phyloP scores from a whole-genome alignment of 2,329 filamentous ascomycete genomes.

The Cladophialophora bantiana region DNA sequence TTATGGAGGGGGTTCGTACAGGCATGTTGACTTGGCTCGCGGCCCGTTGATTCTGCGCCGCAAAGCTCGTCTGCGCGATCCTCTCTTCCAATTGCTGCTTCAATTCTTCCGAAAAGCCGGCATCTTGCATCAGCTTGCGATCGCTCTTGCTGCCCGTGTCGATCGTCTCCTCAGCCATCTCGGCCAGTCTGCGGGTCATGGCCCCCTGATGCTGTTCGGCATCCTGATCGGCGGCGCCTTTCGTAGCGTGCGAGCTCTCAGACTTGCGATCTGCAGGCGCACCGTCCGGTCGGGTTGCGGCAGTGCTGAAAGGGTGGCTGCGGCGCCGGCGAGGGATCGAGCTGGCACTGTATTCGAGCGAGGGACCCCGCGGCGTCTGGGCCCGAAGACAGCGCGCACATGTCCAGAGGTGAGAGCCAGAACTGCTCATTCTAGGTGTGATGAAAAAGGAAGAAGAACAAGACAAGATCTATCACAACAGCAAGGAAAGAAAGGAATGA shows the following conservation, averaged over 20 bases:
- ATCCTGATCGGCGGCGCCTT: constrained; percentile 7
- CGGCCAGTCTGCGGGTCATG: constrained; percentile 63
- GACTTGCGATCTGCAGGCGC: constrained; percentile 10
- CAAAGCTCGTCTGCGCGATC: constrained; percentile 63
- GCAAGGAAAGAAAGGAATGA: neutral
- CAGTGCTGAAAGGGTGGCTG: constrained; percentile 27
- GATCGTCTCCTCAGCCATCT: constrained; percentile 67
- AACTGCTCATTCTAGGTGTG: constrained; percentile 33
- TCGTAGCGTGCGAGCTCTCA: neutral
- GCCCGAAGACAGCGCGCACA: constrained; percentile 37
- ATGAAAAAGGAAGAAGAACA: neutral
- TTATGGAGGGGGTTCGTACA: constrained; percentile 43
- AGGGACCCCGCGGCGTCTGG: constrained; percentile 29
- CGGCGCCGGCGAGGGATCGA: constrained; percentile 1
- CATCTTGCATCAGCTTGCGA: constrained; percentile 64
- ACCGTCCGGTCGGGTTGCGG: constrained; percentile 12
- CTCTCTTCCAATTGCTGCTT: constrained; percentile 65
- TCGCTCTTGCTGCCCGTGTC: constrained; percentile 62
- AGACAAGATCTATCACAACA: neutral
- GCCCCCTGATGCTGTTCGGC: constrained; percentile 56
- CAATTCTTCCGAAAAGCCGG: constrained; percentile 68
- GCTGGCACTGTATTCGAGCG: neutral
- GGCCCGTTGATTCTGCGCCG: constrained; percentile 59
- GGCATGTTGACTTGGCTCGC: constrained; percentile 63
- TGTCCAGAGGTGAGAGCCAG: constrained; percentile 34